Conservation (phyloP, 495 filamentous ascomycete species). For the Neurospora pannonica region DNA sequence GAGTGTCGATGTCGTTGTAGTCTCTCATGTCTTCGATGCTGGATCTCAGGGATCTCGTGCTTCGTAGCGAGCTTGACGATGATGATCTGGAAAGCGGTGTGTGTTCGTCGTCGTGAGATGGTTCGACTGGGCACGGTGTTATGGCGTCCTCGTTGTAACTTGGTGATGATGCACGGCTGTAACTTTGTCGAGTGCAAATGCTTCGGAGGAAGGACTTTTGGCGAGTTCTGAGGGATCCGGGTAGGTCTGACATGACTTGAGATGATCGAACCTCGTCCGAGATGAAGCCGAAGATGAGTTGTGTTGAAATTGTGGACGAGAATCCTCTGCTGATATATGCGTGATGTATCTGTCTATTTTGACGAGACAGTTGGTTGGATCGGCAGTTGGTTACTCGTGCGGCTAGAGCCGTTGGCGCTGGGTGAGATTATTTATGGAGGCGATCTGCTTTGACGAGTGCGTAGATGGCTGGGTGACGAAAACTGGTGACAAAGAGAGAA, state of each 20-base stretch:
- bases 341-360: neutral
- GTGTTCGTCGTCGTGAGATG: neutral
- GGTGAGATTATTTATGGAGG: neutral
- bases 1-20: constrained; percentile 18
- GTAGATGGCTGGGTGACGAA: neutral
- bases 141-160: constrained; percentile 15
- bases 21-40: neutral
- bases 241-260: neutral
- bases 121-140: constrained; percentile 10
- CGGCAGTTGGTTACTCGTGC: neutral
- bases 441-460: neutral
- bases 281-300: neutral
- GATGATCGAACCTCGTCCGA: neutral
- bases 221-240: neutral
- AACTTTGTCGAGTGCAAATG: neutral
- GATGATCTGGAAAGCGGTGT: neutral
- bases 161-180: constrained; percentile 2
- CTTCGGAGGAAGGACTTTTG: neutral
- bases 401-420: neutral
- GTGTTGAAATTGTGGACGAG: neutral
- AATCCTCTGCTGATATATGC: neutral
- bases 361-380: neutral
- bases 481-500: neutral
- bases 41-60: neutral
- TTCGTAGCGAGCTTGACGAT: neutral